These are phyloP conservation scores for Leptoxyphium fumago DNA, from an alignment of 2,329 filamentous ascomycete genomes.

Conservation along the genomic window DNA sequence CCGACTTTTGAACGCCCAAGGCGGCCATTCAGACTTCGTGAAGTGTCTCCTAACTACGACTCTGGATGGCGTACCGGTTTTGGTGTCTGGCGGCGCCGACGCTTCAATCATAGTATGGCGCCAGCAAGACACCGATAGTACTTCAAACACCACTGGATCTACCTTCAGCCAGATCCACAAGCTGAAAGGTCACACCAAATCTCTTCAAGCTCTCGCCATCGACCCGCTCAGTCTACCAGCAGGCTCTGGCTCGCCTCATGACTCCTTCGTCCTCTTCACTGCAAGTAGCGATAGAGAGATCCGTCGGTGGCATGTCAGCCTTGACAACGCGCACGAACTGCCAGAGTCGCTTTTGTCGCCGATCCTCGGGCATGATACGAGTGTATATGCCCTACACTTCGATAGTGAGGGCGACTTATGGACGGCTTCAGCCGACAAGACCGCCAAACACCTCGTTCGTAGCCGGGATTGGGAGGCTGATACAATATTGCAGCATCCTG, in stretches of 20 bases:
- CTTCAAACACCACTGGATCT: neutral
- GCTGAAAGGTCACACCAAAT: slow-evolving; percentile 63
- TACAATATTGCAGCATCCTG: slow-evolving; percentile 62
- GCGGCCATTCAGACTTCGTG: slow-evolving; percentile 78
- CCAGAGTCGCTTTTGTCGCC: slow-evolving; percentile 30
- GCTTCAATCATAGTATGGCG: slow-evolving; percentile 55
- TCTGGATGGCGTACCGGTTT: slow-evolving; percentile 43
- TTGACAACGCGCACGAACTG: slow-evolving; percentile 40
- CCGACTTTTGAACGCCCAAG: slow-evolving; percentile 24
- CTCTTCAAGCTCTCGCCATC: slow-evolving; percentile 63
- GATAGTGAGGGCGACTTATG: slow-evolving; percentile 56
- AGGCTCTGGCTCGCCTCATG: slow-evolving; percentile 19
- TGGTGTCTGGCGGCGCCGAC: slow-evolving; percentile 34
- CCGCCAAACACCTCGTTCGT: slow-evolving; percentile 63
- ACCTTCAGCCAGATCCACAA: slow-evolving; percentile 40
- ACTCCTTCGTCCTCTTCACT: slow-evolving; percentile 48
- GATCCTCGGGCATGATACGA: slow-evolving; percentile 76
- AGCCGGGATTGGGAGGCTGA: slow-evolving; percentile 54
- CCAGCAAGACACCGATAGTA: slow-evolving; percentile 19
- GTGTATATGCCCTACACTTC: slow-evolving; percentile 68
- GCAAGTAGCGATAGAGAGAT: slow-evolving; percentile 53
- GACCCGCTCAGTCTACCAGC: slow-evolving; percentile 47
- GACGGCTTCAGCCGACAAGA: slow-evolving; percentile 88
- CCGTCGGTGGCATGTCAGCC: slow-evolving; percentile 55
- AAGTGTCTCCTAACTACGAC: slow-evolving; percentile 57